A percentile compares a stretch with the other conserved stretches of the same genome.
Evolutionary conservation across 495 filamentous ascomycete genomes (phyloP).

Genomic region (Lasiosphaeria ovina): DNA sequence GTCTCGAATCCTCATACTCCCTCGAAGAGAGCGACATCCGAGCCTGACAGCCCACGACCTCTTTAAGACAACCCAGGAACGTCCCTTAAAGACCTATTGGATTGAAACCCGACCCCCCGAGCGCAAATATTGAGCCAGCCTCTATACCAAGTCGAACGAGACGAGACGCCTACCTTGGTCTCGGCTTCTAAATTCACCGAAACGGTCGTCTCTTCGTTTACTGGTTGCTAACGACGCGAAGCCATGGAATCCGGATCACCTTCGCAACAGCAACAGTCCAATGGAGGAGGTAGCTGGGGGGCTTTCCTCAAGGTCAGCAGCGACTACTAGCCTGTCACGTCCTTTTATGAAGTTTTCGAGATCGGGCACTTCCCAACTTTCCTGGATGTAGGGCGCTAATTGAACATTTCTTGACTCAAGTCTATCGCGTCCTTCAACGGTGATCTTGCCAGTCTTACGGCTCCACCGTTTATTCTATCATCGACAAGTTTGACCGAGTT

Average conservation of each 20-base stretch:
- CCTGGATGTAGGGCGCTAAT: not conserved
- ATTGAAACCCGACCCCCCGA: too few relatives aligned
- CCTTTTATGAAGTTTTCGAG: not conserved
- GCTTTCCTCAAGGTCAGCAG: slow-evolving; percentile 51
- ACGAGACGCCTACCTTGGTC: too few relatives aligned
- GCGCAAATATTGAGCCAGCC: too few relatives aligned
- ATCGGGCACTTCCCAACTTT: not conserved
- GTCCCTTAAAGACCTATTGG: too few relatives aligned
- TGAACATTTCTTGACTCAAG: slow-evolving; percentile 38
- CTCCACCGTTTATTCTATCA: slow-evolving; percentile 93
- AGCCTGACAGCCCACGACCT: too few relatives aligned
- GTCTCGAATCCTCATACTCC: too few relatives aligned
- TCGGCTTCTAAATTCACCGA: too few relatives aligned
- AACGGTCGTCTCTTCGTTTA: not conserved
- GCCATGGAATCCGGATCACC: slow-evolving; percentile 25
- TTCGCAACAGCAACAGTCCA: slow-evolving; percentile 35
- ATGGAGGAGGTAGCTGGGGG: slow-evolving; percentile 44
- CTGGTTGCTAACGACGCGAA: not conserved
- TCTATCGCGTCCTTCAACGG: slow-evolving; percentile 96
- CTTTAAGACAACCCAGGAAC: too few relatives aligned
- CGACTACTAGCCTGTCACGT: not conserved
- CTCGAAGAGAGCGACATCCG: too few relatives aligned
- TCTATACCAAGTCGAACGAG: too few relatives aligned
- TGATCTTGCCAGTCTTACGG: slow-evolving; percentile 89
- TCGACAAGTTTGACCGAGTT: slow-evolving; percentile 90